These are phyloP conservation scores for Trichoderma arundinaceum DNA, from an alignment of 2,329 filamentous ascomycete genomes.

Conservation along the genomic window DNA sequence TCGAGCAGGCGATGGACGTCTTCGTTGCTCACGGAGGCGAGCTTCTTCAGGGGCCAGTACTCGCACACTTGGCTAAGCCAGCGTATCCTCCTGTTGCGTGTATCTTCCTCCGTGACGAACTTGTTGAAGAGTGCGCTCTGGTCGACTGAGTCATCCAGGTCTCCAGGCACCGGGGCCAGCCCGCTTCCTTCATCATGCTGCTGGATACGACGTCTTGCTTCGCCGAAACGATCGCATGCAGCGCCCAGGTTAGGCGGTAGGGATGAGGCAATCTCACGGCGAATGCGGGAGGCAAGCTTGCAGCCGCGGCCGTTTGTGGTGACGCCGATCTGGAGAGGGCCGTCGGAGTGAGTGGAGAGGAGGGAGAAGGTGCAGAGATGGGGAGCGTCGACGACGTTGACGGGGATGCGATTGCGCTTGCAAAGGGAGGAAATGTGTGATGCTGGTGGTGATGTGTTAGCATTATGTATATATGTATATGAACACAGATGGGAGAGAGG, in stretches of 20 bases:
- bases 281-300: constrained; percentile 87
- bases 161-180: constrained; percentile 42
- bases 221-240: constrained; percentile 79
- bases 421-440: constrained; percentile 76
- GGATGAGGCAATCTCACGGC: constrained; percentile 82
- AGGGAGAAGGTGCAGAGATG: constrained; percentile 87
- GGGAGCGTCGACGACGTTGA: constrained; percentile 91
- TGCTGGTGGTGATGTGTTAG: constrained; percentile 48
- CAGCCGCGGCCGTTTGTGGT: constrained; percentile 95
- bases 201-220: constrained; percentile 70
- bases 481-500: too few relatives aligned
- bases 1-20: constrained; percentile 80
- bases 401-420: constrained; percentile 78
- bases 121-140: constrained; percentile 86
- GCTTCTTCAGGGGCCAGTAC: constrained; percentile 89
- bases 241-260: constrained; percentile 76
- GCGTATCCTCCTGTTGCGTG: constrained; percentile 80
- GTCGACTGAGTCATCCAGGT: constrained; percentile 66
- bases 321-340: constrained; percentile 90
- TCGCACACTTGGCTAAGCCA: constrained; percentile 98
- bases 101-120: constrained; percentile 75
- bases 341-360: constrained; percentile 86
- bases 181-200: constrained; percentile 76
- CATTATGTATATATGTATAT: constrained; percentile 8
- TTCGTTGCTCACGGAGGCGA: constrained; percentile 78